phyloP scores from a whole-genome alignment of 169 alveolate genomes.

The Eimeria necatrix region DNA sequence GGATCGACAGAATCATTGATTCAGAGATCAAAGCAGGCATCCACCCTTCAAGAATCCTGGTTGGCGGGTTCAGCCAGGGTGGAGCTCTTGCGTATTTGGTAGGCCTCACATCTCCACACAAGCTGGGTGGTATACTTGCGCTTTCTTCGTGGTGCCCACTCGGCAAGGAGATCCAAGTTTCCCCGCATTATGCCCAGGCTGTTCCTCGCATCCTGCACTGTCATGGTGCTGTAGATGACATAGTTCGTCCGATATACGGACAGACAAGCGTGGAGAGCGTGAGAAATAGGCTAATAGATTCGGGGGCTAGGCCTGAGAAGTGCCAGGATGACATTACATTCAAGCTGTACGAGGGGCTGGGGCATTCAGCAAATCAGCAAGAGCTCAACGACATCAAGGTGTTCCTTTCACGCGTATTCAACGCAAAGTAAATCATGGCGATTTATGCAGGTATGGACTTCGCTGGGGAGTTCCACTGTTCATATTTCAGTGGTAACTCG shows the following conservation, averaged over 20 bases:
- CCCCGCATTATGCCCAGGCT: slow-evolving; percentile 34
- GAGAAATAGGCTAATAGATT: slow-evolving; percentile 8
- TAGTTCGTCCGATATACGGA: slow-evolving; percentile 73
- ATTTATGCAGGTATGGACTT: too few species aligned
- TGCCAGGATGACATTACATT: slow-evolving; percentile 31
- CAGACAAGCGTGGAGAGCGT: slow-evolving; percentile 68
- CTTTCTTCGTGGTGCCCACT: slow-evolving; percentile 81
- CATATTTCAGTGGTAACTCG: too few species aligned
- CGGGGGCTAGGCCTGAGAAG: slow-evolving; percentile 39
- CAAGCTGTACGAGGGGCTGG: slow-evolving; percentile 58
- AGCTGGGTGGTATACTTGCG: slow-evolving; percentile 76
- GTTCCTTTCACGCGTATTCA: slow-evolving; percentile 27
- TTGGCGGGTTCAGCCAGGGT: slow-evolving; percentile 83
- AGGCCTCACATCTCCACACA: slow-evolving; percentile 59
- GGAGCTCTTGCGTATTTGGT: slow-evolving; percentile 79
- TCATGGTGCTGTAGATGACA: slow-evolving; percentile 75
- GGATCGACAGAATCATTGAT: slow-evolving; percentile 68
- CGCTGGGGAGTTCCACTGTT: too few species aligned
- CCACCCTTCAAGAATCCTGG: slow-evolving; percentile 72
- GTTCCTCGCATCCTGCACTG: slow-evolving; percentile 80
- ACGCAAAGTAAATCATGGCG: neutral
- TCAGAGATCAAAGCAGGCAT: slow-evolving; percentile 53
- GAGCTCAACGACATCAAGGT: slow-evolving; percentile 46
- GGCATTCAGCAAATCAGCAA: slow-evolving; percentile 70
- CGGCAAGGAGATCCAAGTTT: slow-evolving; percentile 35